Base-by-base conservation (phyloP, 2,329 filamentous ascomycete genomes). In the Thielaviopsis cerberus region DNA sequence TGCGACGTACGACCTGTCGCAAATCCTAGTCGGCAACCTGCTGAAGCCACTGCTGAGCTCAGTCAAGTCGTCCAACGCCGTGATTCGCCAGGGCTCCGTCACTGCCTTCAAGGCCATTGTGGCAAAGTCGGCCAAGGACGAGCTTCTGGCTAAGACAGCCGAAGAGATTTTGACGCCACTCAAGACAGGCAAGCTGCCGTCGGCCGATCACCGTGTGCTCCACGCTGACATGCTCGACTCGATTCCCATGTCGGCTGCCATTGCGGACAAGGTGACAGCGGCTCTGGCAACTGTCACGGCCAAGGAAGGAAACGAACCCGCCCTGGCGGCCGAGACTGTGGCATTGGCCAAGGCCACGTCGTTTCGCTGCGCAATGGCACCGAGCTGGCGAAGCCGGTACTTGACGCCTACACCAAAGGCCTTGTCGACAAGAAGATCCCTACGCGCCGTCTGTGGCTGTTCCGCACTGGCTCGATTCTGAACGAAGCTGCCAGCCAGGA, bases 231-330 rank as follows among this genome's bases (percentile, higher is more conserved):
- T 94, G 75, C 75, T 98, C 2, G 74, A 79, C 54, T 74, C 76
- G 6, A 70, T 91, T 27, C 76, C 80, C 1, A 72, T 80, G 51
- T 85, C 81, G 1, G 69, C 74, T 11, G 69, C 76, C 1, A 75
- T 85, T 45, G 84, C 86, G 0, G 75, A 77, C 59, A 85, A 85
- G 63, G 76, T 91, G 27, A 77, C 81, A 1, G 72, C 76, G 54
- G 80, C 79, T 6, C 75, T 97, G 60, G 80, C 84, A 6, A 70
- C 80, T 20, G 74, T 88, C 15, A 82, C 86, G 20, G 72, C 78
- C 6, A 95, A 96, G 66, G 92, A 98, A 70, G 83, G 89, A 7
- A 97, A 94, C 64, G 92, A 98, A 69, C 73, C 77, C 37, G 90
- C 90, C 50, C 73, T 95, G 25, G 76, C 80, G 50, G 82, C 86